These are phyloP conservation scores for Phytophthora sp. DNA, from an alignment of 352 stramenopile species.

Conservation along the genomic window DNA sequence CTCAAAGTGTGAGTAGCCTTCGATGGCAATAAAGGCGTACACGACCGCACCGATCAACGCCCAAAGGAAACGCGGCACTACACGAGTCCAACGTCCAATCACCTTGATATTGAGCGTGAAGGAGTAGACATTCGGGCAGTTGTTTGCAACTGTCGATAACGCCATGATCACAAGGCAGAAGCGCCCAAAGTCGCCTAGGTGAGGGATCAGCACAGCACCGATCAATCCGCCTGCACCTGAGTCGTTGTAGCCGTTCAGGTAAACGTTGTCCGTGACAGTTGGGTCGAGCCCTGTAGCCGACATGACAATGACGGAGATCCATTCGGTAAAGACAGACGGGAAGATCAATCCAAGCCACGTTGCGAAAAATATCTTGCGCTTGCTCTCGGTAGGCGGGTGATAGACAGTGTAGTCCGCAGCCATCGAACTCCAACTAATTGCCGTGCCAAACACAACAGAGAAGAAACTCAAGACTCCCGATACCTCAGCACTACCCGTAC, in stretches of 20 bases:
- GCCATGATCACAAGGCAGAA: slow-evolving; percentile 54
- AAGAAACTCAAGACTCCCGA: slow-evolving; percentile 44
- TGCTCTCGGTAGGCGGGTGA: slow-evolving; percentile 42
- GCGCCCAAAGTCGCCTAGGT: slow-evolving; percentile 38
- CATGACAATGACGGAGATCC: slow-evolving; percentile 44
- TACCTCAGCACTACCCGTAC: slow-evolving; percentile 37
- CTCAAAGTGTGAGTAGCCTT: slow-evolving; percentile 43
- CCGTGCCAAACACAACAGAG: slow-evolving; percentile 40
- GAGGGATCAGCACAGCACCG: slow-evolving; percentile 37
- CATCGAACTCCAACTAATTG: slow-evolving; percentile 43
- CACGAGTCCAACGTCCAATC: slow-evolving; percentile 34
- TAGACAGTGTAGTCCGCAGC: slow-evolving; percentile 52
- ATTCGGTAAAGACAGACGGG: slow-evolving; percentile 43
- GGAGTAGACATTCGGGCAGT: slow-evolving; percentile 55
- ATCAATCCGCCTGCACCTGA: slow-evolving; percentile 40
- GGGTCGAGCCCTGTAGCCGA: slow-evolving; percentile 35
- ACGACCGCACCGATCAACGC: slow-evolving; percentile 38
- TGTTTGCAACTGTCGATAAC: slow-evolving; percentile 50
- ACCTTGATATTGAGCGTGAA: slow-evolving; percentile 53
- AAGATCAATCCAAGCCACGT: slow-evolving; percentile 41
- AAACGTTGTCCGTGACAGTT: slow-evolving; percentile 24
- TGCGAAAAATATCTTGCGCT: slow-evolving; percentile 47
- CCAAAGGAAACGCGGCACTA: slow-evolving; percentile 40
- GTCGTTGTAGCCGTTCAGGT: slow-evolving; percentile 40
- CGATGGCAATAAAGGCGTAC: slow-evolving; percentile 43